A percentile compares a stretch with the other conserved stretches of the same genome.
phyloP scores from a whole-genome alignment of 148 eudicot genomes.

The Heliamphora exappendiculata region DNA sequence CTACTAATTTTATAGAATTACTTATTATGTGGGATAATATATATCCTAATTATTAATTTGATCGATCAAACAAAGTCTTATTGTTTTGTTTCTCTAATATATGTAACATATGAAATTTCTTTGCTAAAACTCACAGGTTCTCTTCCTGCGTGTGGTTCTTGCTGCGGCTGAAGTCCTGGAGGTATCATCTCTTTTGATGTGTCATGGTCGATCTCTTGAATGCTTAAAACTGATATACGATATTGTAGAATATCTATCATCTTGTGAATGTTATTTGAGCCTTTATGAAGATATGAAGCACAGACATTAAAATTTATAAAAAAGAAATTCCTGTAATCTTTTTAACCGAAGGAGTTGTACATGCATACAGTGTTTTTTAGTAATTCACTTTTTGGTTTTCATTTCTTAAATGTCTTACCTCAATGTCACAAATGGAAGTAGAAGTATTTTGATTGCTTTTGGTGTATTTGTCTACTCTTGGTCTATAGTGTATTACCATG shows the following conservation, averaged over 20 bases:
- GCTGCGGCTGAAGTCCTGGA: constrained; percentile 45
- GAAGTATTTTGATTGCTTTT: too few species aligned
- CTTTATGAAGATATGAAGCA: neutral
- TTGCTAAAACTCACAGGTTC: constrained; percentile 38
- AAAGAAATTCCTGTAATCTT: neutral
- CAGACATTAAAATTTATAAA: neutral
- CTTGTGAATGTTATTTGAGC: neutral
- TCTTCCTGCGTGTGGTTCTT: constrained; percentile 92
- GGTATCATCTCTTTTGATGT: neutral
- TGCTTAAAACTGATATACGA: neutral
- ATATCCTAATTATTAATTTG: too few species aligned
- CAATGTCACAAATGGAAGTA: too few species aligned
- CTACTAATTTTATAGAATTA: too few species aligned
- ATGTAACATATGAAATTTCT: neutral
- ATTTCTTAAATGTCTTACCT: too few species aligned
- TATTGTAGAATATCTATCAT: neutral
- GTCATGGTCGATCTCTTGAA: neutral
- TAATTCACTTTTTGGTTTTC: too few species aligned
- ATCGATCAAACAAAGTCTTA: too few species aligned
- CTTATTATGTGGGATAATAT: too few species aligned
- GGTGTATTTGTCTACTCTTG: too few species aligned
- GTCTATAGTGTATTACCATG: too few species aligned
- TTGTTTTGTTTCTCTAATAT: neutral
- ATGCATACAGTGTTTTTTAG: too few species aligned
- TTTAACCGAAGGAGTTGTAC: too few species aligned